These are phyloP conservation scores for Rhododendron griersonianum DNA, from an alignment of 148 eudicot species.

Conservation along the genomic window DNA sequence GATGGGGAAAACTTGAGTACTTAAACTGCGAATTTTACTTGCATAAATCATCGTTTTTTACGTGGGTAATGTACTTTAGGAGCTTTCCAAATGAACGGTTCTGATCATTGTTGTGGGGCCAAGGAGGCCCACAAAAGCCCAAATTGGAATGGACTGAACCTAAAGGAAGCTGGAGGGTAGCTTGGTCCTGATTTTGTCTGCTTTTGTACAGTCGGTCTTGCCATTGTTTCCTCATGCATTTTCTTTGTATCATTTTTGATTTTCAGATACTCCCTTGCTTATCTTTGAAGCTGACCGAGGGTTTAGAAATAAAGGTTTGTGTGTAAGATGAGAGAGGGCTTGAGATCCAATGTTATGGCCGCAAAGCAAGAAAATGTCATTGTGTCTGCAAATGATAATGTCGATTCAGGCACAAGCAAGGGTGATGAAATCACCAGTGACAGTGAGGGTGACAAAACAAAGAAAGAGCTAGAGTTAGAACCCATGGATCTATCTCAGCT, in stretches of 20 bases:
- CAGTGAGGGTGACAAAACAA: slow-evolving; percentile 5
- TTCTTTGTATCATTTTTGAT: not conserved
- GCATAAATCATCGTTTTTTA: not conserved
- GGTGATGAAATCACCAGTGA: not conserved
- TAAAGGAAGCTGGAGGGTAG: not conserved
- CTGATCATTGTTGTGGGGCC: not conserved
- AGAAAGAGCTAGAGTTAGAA: not conserved
- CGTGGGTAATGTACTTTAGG: not conserved
- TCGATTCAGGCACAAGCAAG: slow-evolving; percentile 11
- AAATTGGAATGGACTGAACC: not conserved
- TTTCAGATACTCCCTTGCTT: not conserved
- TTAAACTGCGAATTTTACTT: not conserved
- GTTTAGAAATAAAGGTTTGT: slow-evolving; percentile 7
- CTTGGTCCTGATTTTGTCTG: not conserved
- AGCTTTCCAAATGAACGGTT: not conserved
- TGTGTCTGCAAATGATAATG: slow-evolving; percentile 9
- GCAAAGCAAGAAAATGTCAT: slow-evolving; percentile 7
- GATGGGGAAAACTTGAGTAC: not conserved
- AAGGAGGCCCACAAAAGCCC: not conserved
- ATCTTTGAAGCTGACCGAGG: not conserved
- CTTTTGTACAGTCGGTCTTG: not conserved
- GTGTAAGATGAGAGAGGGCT: slow-evolving; percentile 40
- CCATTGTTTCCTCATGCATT: not conserved
- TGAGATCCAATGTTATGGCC: slow-evolving; percentile 36
- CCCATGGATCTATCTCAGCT: slow-evolving; percentile 14